Base-by-base conservation (phyloP, 1,284 basidiomycete genomes). In the Puccinia novopanici region DNA sequence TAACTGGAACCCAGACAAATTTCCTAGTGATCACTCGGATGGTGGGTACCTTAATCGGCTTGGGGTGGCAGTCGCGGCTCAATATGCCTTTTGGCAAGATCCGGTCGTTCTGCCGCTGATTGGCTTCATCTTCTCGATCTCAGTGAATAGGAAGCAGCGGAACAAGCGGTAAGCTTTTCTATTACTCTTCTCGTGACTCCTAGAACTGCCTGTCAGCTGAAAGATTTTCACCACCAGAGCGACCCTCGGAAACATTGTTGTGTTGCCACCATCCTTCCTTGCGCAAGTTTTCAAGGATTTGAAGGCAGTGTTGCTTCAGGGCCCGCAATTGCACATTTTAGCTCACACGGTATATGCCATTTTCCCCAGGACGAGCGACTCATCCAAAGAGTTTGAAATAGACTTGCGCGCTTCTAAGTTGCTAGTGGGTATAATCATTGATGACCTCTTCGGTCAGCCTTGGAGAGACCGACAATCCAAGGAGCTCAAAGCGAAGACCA, bases 61-160 rank as follows among this genome's bases (percentile, higher is more conserved):
- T 54, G 10, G 68, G 12, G 54, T 79, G 19, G 77, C 77, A 8
- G 37, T 79, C 1, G 13, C n/a, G 27, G 77, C 55, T 0, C 68
- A 79, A 48, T 68, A 79, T 37, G 24, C 59, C 9, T 79, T 79
- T 45, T 71, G 77, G 68, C 54, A 79, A 61, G 45, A 72, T 50
- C 54, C 67, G 22, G 45, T 79, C 13, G 68, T 52, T 27, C 48
- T 79, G 2, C 67, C 67, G 17, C 40, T 79, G 12, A 72, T 79
- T 12, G 77, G 77, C 8, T 79, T 79, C 27, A 13, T 37, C 2
- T 79, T 54, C 48, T 79, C 77, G 19, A 22, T 79, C 12, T n/a
- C n/a, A n/a, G 98, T 22, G 92, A 97, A 89, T 99, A 96, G 95
- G 92, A 93, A 52, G 92, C 96, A 84, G 95, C 97, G 0, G 91